Percentiles rank a stretch among this genome's conserved stretches.
Evolutionary conservation across 2,329 filamentous ascomycete species (phyloP).

Genomic region (Diaporthe citrichinensis): DNA sequence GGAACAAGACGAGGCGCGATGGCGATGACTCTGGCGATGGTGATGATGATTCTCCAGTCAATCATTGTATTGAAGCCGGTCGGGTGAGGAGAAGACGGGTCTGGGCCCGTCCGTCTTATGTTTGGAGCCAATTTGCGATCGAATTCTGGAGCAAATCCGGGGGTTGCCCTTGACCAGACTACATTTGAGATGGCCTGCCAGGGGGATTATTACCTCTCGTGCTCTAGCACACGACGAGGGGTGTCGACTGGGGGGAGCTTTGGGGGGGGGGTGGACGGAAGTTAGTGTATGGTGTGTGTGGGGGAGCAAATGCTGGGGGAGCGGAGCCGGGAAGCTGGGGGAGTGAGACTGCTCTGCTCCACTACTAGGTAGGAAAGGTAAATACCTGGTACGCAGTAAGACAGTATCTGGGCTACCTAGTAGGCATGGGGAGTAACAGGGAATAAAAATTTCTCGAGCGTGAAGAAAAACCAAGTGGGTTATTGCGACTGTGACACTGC

Average conservation of each 20-base stretch:
- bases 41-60: constrained; percentile 7
- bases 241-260: constrained; percentile 8
- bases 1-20: background rate
- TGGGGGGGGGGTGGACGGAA: background rate
- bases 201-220: constrained; percentile 32
- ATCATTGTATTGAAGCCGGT: constrained; percentile 23
- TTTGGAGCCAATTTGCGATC: constrained; percentile 36
- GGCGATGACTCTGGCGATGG: constrained; percentile 6
- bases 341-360: background rate
- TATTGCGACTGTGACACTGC: background rate
- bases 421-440: background rate
- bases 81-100: constrained; percentile 28
- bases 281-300: constrained; percentile 17
- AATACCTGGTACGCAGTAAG: background rate
- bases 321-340: constrained; percentile 17
- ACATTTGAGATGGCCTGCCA: constrained; percentile 31
- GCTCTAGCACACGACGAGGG: constrained; percentile 24
- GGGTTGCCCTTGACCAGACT: constrained; percentile 37
- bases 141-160: constrained; percentile 40
- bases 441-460: background rate
- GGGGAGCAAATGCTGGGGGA: constrained; percentile 14
- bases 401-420: background rate
- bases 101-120: constrained; percentile 40
- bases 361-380: background rate
- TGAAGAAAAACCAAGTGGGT: background rate